These are phyloP conservation scores for Verticillium albo-atrum DNA, from an alignment of 2,329 filamentous ascomycete species.

Conservation along the genomic window DNA sequence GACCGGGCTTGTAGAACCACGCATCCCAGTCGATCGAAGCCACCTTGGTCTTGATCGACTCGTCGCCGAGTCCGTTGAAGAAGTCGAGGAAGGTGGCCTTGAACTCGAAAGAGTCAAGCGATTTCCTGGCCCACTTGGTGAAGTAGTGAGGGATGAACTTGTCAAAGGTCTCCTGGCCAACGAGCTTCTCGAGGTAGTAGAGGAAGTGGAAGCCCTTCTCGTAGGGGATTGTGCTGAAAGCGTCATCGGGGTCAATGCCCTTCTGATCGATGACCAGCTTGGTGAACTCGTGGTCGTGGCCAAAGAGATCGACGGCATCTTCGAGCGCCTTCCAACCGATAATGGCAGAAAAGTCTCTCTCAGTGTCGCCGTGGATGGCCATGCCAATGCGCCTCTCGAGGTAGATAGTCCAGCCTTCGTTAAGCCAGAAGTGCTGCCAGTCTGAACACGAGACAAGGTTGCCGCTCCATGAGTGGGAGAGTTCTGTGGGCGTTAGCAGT, in stretches of 20 bases:
- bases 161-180: constrained; percentile 85
- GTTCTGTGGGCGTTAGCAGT: neutral
- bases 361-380: constrained; percentile 72
- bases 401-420: constrained; percentile 90
- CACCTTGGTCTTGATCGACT: constrained; percentile 59
- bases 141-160: constrained; percentile 97
- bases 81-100: constrained; percentile 83
- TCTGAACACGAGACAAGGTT: constrained; percentile 9
- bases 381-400: constrained; percentile 81
- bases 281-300: constrained; percentile 85
- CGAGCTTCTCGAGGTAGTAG: constrained; percentile 80
- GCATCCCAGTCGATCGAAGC: constrained; percentile 80
- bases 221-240: constrained; percentile 88
- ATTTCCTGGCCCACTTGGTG: constrained; percentile 76
- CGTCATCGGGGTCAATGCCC: constrained; percentile 90
- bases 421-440: constrained; percentile 45
- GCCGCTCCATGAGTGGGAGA: constrained; percentile 9
- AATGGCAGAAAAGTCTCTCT: constrained; percentile 91
- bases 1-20: constrained; percentile 83
- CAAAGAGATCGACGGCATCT: constrained; percentile 75
- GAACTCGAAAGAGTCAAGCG: constrained; percentile 91
- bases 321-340: constrained; percentile 90
- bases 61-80: constrained; percentile 64
- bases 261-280: constrained; percentile 85
- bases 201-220: constrained; percentile 96